Base-by-base conservation (phyloP, 1,284 basidiomycete species). In the Ustilago lituana region DNA sequence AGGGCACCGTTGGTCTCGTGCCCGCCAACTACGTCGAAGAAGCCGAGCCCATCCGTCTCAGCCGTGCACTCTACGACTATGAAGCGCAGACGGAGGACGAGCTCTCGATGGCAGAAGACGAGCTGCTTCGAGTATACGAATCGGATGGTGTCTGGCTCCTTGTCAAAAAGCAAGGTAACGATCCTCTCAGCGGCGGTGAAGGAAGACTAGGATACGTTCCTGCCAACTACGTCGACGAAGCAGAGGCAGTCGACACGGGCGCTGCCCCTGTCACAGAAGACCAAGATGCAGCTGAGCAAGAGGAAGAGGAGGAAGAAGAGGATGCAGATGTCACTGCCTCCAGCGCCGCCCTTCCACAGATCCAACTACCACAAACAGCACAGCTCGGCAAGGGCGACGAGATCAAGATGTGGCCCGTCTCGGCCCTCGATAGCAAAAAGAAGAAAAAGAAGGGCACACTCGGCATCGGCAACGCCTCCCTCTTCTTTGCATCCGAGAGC, bases 371-470 rank as follows among this genome's bases (percentile, higher is more conserved):
- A 10, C 41, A 72, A 14, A 65, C 60, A 4, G 55, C 67, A 5
- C 33, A 60, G 10, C 40, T 57, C 22, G 68, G 69, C 59, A 79
- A 76, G 57, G 59, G 64, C 29, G 80, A 82, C 46, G 77, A 76
- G 33, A 82, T 81, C 64, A 73, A 77, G 36, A 82, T 82, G 80
- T 82, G 80, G 80, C 59, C 76, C 38, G 79, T 81, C 14, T 75
- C 77, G 15, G 74, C 72, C 10, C 44, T 81, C 20, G 79, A 82
- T 49, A 53, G 55, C 54, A 78, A 78, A 44, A 80, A 80, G 54
- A 78, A 78, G 50, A 76, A 78, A 44, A 75, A 74, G 41, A 80
- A 80, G 56, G 80, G 80, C 32, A 82, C 80, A 2, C 71, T 82
- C 35, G 80, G 80, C 27, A 73, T 82, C 49, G 80, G 80, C 36